Percentiles rank a stretch among this genome's conserved stretches.
Conservation (phyloP, 495 filamentous ascomycete genomes). For the Penicillium egyptiacum region DNA sequence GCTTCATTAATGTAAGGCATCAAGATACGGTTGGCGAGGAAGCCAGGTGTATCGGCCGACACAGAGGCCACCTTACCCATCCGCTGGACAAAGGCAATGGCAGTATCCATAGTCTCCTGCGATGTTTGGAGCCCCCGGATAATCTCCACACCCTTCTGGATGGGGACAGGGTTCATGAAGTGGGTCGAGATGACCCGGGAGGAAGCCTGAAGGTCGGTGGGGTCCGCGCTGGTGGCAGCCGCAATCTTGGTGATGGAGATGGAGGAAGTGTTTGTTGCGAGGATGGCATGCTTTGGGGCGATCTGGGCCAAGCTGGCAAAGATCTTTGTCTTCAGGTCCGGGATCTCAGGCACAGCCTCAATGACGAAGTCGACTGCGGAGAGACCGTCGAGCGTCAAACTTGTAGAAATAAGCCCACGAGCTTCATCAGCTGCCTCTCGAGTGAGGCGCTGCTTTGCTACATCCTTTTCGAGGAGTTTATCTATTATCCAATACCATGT, state of each 20-base stretch:
- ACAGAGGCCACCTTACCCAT: conserved; percentile 93
- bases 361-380: conserved; percentile 94
- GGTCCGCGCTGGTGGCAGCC: conserved; percentile 72
- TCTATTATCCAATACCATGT: conserved; percentile 51
- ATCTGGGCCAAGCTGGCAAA: conserved; percentile 83
- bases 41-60: conserved; percentile 87
- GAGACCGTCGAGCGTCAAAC: conserved; percentile 74
- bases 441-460: conserved; percentile 78
- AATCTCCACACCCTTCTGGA: conserved; percentile 98
- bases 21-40: conserved; percentile 93
- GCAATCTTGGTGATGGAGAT: conserved; percentile 97
- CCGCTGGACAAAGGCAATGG: conserved; percentile 79
- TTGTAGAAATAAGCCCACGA: conserved; percentile 64
- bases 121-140: conserved; percentile 93
- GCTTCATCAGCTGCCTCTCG: conserved; percentile 71
- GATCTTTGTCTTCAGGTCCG: conserved; percentile 80
- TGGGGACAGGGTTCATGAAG: conserved; percentile 98
- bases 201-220: conserved; percentile 74
- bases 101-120: conserved; percentile 71
- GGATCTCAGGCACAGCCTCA: conserved; percentile 95
- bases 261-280: conserved; percentile 96
- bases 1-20: conserved; percentile 99
- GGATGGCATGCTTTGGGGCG: conserved; percentile 81
- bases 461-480: conserved; percentile 88
- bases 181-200: conserved; percentile 93